Evolutionary conservation across 352 stramenopile genomes (phyloP), one percentile per base, ranked within the genome.

Genomic region (Phytopythium kandeliae): DNA sequence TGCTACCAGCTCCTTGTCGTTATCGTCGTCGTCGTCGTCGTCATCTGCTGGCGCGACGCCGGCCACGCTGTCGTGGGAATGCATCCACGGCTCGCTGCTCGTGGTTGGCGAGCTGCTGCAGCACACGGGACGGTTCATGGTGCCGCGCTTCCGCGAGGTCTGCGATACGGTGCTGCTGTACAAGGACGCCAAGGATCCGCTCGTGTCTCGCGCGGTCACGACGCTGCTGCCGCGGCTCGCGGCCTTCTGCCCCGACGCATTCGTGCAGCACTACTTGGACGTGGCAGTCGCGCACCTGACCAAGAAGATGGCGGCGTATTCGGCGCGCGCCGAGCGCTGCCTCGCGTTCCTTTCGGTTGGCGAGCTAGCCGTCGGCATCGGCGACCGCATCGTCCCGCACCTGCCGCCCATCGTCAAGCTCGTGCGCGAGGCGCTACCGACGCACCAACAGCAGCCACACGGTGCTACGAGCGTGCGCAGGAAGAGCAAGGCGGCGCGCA

Each of bases 51-150:
- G n/a, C n/a, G n/a, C n/a, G n/a, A n/a, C n/a, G n/a, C n/a, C n/a
- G n/a, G n/a, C n/a, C n/a, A n/a, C n/a, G 6, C 42, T 68, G 2
- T 74, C 80, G 6, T 91, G 80, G 81, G 81, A 90, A 45, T 82
- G 72, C 34, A 78, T 91, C 0, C 97, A 99, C 62, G 97, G 96
- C 12, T 98, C 95, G 8, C 68, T 99, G 21, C 68, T 99, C 1
- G 89, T 97, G 10, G 90, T 98, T 22, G 81, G 84, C 26, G 92
- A 98, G 48, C 82, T 99, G 54, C 73, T 99, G 28, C 74, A 96
- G 11, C 88, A 98, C 61, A 97, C 96, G 5, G 82, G 92, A 2
- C 67, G 81, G n/a, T 99, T 99, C 63, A 98, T 99, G 83, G 71
- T 98, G 28, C 96, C 97, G 9, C 82, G 97, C 7, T 99, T 98